Evolutionary conservation across 495 filamentous ascomycete species (phyloP), one percentile per base, ranked within the genome.

Genomic region (Terfezia claveryi): DNA sequence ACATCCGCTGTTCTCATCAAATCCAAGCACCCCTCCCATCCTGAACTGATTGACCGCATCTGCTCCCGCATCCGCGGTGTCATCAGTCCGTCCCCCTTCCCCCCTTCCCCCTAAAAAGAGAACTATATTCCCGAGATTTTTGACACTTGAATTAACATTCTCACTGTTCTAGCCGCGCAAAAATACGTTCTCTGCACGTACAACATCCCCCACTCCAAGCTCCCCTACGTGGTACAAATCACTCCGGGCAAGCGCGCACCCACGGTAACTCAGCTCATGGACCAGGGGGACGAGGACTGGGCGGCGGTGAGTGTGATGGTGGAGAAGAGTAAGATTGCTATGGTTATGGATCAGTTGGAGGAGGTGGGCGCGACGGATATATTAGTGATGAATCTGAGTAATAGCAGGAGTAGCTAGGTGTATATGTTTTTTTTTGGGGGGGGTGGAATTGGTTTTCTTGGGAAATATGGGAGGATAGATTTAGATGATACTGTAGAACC

Each of bases 171-270:
- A 82, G 80, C 83, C n/a, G 91, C 91, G 16, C 83, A 98, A 70
- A 80, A 79, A 68, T 95, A 83, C 70, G 83, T 96, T 36, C 76
- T 95, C 51, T 96, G 92, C 71, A 88, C 91, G 66, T 98, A 95
- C 75, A 98, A 98, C 69, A 78, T 96, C 49, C 73, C 78, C 52
- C 80, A 87, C 23, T 52, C 66, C 36, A 72, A 77, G 55, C 76
- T 98, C 37, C 61, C 74, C 1, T 71, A 67, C 10, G 87, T 80
- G n/a, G 78, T 73, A 37, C 75, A 74, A 59, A 83, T 95, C 67
- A 95, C 91, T 0, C 91, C 92, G 0, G 91, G 91, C 55, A 94
- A 93, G 71, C 82, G 92, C 55, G 91, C 91, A 11, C 87, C 92
- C 3, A 94, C 87, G 7, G 76, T 96, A 62, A 95, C 80, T 14